Percentiles rank a stretch among this genome's conserved stretches.
These are phyloP conservation scores for Salicornia ramosissima DNA, from an alignment of 148 eudicot genomes.

Conservation along the genomic window DNA sequence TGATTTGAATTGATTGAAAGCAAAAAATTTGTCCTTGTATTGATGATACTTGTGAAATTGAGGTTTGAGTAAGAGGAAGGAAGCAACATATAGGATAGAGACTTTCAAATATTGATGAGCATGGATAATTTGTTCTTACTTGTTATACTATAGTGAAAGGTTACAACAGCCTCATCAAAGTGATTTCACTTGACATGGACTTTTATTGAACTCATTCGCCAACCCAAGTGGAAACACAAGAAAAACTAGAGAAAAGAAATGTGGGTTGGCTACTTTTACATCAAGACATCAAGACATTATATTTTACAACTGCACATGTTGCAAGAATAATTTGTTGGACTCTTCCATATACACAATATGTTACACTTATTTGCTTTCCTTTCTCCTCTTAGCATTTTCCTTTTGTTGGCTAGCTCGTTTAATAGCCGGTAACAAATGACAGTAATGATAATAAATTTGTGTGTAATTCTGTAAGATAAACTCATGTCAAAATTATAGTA, in stretches of 20 bases:
- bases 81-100: too few relatives aligned
- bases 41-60: too few relatives aligned
- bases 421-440: too few relatives aligned
- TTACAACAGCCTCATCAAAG: not conserved
- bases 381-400: not conserved
- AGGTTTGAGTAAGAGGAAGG: too few relatives aligned
- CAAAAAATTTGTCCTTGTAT: too few relatives aligned
- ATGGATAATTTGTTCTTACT: not conserved
- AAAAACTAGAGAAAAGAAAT: not conserved
- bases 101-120: not conserved
- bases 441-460: not conserved
- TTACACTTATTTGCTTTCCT: not conserved
- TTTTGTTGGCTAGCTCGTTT: too few relatives aligned
- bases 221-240: not conserved
- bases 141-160: not conserved
- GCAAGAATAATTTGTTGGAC: not conserved
- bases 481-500: not conserved
- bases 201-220: not conserved
- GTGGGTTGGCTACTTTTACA: not conserved
- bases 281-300: not conserved
- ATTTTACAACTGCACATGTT: not conserved
- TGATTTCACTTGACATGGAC: not conserved
- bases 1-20: too few relatives aligned
- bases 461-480: not conserved
- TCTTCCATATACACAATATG: not conserved